Conservation (phyloP, 164 flowering plant species). For the Malania oleifera region DNA sequence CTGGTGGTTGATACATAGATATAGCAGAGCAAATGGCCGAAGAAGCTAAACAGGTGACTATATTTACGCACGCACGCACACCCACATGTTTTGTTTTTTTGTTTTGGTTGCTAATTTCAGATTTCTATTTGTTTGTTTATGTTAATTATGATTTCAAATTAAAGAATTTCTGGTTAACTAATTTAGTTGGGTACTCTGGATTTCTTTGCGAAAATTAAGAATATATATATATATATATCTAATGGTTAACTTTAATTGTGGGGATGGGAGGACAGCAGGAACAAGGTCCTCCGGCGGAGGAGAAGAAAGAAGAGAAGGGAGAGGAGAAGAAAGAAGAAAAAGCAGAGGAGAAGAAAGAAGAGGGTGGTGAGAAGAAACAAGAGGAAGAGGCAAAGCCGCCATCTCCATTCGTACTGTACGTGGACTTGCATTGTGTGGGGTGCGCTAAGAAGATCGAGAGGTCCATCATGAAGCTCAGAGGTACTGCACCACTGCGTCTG, state of each 20-base stretch:
- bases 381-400: slow-evolving; percentile 54
- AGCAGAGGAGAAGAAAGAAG: slow-evolving; percentile 18
- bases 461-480: slow-evolving; percentile 63
- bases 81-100: slow-evolving; percentile 1
- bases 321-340: slow-evolving; percentile 36
- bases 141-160: not conserved
- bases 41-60: slow-evolving; percentile 51
- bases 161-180: too few species aligned
- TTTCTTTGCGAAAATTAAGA: too few species aligned
- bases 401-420: slow-evolving; percentile 54
- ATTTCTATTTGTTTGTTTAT: not conserved
- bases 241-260: too few species aligned
- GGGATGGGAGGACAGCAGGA: too few species aligned
- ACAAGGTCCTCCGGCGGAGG: slow-evolving; percentile 35
- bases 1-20: not conserved
- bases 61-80: not conserved
- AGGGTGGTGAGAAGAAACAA: not conserved
- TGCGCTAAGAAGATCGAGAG: slow-evolving; percentile 88
- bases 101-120: not conserved
- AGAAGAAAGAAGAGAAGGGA: slow-evolving; percentile 26
- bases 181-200: too few species aligned
- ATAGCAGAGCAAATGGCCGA: slow-evolving; percentile 61
- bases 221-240: too few species aligned
- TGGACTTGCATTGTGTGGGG: slow-evolving; percentile 91
- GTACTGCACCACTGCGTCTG: slow-evolving; percentile 19